A percentile compares a stretch with the other conserved stretches of the same genome.
These are phyloP conservation scores for Colletotrichum lupini DNA, from an alignment of 2,329 filamentous ascomycete species.

Conservation along the genomic window DNA sequence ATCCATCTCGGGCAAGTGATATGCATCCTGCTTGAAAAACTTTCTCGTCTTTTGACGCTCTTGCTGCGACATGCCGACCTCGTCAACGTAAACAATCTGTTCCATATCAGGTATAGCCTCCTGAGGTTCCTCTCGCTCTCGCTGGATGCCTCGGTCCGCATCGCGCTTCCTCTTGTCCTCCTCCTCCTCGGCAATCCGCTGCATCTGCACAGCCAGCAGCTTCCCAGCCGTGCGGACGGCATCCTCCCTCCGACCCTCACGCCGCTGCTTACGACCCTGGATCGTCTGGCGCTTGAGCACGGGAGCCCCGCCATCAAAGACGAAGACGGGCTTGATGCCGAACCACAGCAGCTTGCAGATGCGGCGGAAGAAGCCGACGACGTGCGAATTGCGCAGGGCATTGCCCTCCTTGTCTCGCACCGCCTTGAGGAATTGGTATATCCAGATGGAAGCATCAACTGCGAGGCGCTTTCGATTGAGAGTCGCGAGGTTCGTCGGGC, in stretches of 20 bases:
- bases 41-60: slow-evolving; percentile 80
- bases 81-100: slow-evolving; percentile 89
- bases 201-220: slow-evolving; percentile 93
- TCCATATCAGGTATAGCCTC: slow-evolving; percentile 75
- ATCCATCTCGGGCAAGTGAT: slow-evolving; percentile 90
- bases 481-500: slow-evolving; percentile 95
- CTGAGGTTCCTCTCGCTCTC: slow-evolving; percentile 62
- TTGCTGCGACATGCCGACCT: slow-evolving; percentile 81
- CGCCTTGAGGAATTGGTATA: slow-evolving; percentile 99
- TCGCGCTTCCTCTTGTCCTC: slow-evolving; percentile 69
- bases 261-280: slow-evolving; percentile 77
- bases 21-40: slow-evolving; percentile 93
- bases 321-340: slow-evolving; percentile 95
- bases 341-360: slow-evolving; percentile 98
- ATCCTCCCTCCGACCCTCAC: slow-evolving; percentile 93
- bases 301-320: slow-evolving; percentile 96
- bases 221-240: slow-evolving; percentile 91
- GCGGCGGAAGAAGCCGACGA: slow-evolving; percentile 97
- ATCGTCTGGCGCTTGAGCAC: slow-evolving; percentile 92
- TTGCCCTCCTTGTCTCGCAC: slow-evolving; percentile 99
- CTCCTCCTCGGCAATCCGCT: slow-evolving; percentile 88
- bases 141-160: slow-evolving; percentile 55
- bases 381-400: slow-evolving; percentile 92
- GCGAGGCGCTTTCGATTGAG: slow-evolving; percentile 96
- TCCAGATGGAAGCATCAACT: slow-evolving; percentile 99